Evolutionary conservation across 2,329 filamentous ascomycete genomes (phyloP), one percentile per base, ranked within the genome.

Genomic region (Aureobasidium pullulans): DNA sequence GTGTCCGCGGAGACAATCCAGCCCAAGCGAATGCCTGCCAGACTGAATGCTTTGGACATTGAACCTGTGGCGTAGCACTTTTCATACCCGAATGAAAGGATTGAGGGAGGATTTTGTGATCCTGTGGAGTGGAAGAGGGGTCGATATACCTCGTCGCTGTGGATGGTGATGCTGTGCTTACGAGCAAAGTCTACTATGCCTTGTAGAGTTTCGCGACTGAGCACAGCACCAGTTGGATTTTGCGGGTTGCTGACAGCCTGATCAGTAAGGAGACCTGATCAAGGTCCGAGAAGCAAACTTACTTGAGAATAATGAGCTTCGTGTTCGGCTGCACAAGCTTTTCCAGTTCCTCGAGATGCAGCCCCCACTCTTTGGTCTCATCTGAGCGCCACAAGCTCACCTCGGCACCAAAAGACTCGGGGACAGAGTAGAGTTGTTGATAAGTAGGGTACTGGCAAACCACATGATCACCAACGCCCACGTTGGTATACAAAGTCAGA

Each of bases 121-220:
- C 16, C 37, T 19, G 19, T 19, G 19, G 37, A 40, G 71, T 95
- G 89, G 76, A 91, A 94, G 3, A 96, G 77, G 0, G 90, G 91
- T 1, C 88, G 82, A 72, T 93, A 95, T 29, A 94, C 90, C 74
- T 95, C 90, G 67, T 95, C 89, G 7, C 82, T 82, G 61, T 92
- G 76, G 57, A 96, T 75, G 50, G 81, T 83, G 59, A 94, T 85
- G 57, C 80, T 77, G 39, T 83, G 80, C 40, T 81, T 74, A 58
- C 78, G 75, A 2, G 89, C 88, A 58, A 92, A 73, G 3, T 81
- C 76, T 42, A 89, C 76, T 62, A 94, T 36, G 4, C 29, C 29
- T 36, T 32, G 11, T 15, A 32, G 13, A 6, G 6, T 40, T 15
- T 40, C 15, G 37, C 37, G 13, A 5, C 15, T n/a, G 15, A n/a